Percentiles rank a stretch among this genome's conserved stretches.
phyloP scores from a whole-genome alignment of 2,329 filamentous ascomycete species.

The Parastagonospora avenae region DNA sequence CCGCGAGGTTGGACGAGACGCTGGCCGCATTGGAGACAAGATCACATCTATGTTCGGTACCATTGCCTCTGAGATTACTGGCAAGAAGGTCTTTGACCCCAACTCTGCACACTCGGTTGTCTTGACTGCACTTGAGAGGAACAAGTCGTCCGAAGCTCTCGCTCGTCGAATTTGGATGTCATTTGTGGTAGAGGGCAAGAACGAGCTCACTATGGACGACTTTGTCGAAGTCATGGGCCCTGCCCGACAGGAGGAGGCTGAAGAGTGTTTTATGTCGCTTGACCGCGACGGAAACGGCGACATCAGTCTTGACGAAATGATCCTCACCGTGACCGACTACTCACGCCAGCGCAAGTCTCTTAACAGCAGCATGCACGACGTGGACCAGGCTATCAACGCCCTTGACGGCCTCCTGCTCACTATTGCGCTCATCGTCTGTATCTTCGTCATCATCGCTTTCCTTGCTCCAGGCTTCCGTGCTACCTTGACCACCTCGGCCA shows the following conservation, averaged over 20 bases:
- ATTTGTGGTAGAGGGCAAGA: conserved; percentile 87
- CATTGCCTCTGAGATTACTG: conserved; percentile 91
- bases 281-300: conserved; percentile 92
- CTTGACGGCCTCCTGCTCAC: conserved; percentile 85
- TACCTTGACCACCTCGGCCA: conserved; percentile 87
- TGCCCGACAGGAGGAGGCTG: conserved; percentile 75
- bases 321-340: conserved; percentile 82
- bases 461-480: conserved; percentile 85
- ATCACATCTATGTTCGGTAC: conserved; percentile 92
- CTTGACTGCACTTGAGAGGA: conserved; percentile 84
- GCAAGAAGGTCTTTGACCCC: conserved; percentile 92
- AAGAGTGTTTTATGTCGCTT: conserved; percentile 80
- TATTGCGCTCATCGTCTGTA: conserved; percentile 77
- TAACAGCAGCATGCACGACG: conserved; percentile 92
- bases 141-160: conserved; percentile 82
- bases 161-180: conserved; percentile 98
- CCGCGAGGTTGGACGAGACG: conserved; percentile 66
- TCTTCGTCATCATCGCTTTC: conserved; percentile 89
- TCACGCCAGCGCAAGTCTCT: conserved; percentile 88
- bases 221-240: conserved; percentile 84
- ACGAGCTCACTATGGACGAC: conserved; percentile 79
- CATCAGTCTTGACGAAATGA: conserved; percentile 94
- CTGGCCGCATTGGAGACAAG: conserved; percentile 85
- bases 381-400: conserved; percentile 89
- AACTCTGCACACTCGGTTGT: conserved; percentile 90